Evolutionary conservation across 2,329 filamentous ascomycete genomes (phyloP).

Genomic region (Aspergillus pseudoglaucus): DNA sequence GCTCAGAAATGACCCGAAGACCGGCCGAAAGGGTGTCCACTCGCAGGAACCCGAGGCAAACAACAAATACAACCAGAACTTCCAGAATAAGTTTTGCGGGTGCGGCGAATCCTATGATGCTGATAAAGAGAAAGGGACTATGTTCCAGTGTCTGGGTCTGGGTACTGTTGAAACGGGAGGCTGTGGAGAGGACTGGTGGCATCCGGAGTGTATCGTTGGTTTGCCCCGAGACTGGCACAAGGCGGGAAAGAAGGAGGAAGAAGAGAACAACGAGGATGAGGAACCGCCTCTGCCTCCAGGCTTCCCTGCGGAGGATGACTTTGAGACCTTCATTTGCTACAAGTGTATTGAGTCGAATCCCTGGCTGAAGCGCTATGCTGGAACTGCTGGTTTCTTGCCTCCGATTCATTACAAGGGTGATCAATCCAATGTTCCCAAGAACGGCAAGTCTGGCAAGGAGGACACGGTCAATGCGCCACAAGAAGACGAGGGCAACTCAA

Average conservation of each 20-base stretch:
- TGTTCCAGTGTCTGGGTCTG: constrained; percentile 93
- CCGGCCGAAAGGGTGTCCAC: constrained; percentile 71
- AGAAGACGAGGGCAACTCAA: constrained; percentile 23
- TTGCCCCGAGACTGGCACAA: constrained; percentile 62
- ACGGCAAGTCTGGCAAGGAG: background rate
- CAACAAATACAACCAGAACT: constrained; percentile 96
- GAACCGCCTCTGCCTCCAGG: constrained; percentile 68
- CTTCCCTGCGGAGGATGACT: constrained; percentile 83
- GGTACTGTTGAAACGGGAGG: constrained; percentile 74
- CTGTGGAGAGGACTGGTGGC: constrained; percentile 97
- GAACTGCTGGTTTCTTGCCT: constrained; percentile 68
- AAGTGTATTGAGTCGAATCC: constrained; percentile 82
- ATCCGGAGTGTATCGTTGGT: constrained; percentile 84
- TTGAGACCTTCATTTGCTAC: constrained; percentile 87
- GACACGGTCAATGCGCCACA: background rate
- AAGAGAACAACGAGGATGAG: constrained; percentile 34
- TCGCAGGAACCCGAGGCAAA: constrained; percentile 62
- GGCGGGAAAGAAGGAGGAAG: constrained; percentile 15
- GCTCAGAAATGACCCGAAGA: constrained; percentile 65
- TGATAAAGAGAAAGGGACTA: constrained; percentile 84
- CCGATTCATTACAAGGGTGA: constrained; percentile 53
- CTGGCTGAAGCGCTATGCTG: constrained; percentile 87
- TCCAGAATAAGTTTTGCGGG: constrained; percentile 83
- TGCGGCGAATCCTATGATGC: constrained; percentile 85
- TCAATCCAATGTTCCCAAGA: constrained; percentile 5